These are phyloP conservation scores for Lanmaoa rubissima DNA, from an alignment of 768 basidiomycete species.

Conservation along the genomic window DNA sequence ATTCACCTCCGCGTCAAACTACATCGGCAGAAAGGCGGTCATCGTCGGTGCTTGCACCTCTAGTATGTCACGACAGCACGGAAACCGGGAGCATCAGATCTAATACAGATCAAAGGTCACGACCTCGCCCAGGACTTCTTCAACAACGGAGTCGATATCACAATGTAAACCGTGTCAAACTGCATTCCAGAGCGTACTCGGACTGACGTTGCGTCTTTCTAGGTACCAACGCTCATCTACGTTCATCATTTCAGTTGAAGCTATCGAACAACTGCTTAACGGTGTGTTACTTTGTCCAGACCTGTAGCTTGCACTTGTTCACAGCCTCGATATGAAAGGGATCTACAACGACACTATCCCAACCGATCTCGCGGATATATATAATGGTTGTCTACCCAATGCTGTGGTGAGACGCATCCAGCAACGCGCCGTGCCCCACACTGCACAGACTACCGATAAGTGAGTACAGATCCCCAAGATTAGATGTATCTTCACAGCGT, in stretches of 20 bases:
- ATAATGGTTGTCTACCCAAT: conserved; percentile 16
- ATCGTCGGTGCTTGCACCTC: conserved; percentile 71
- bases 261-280: conserved; percentile 3
- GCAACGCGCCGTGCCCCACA: conserved; percentile 17
- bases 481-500: not conserved
- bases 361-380: conserved; percentile 22
- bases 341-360: conserved; percentile 21
- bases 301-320: not conserved
- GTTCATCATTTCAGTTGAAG: conserved; percentile 15
- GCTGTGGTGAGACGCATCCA: conserved; percentile 14
- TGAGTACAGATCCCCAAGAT: conserved; percentile 1
- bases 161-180: conserved; percentile 17
- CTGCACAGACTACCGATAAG: conserved; percentile 29
- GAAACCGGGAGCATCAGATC: not conserved
- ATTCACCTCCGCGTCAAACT: conserved; percentile 47
- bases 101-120: conserved; percentile 25
- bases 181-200: not conserved
- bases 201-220: not conserved
- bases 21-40: conserved; percentile 61
- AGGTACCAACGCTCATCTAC: conserved; percentile 30
- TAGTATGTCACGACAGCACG: conserved; percentile 31
- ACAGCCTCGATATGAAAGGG: not conserved
- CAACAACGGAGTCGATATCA: conserved; percentile 30
- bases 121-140: conserved; percentile 39
- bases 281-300: conserved; percentile 4